Base-by-base conservation (phyloP, 495 filamentous ascomycete genomes). In the Hypoxylon fuscum region DNA sequence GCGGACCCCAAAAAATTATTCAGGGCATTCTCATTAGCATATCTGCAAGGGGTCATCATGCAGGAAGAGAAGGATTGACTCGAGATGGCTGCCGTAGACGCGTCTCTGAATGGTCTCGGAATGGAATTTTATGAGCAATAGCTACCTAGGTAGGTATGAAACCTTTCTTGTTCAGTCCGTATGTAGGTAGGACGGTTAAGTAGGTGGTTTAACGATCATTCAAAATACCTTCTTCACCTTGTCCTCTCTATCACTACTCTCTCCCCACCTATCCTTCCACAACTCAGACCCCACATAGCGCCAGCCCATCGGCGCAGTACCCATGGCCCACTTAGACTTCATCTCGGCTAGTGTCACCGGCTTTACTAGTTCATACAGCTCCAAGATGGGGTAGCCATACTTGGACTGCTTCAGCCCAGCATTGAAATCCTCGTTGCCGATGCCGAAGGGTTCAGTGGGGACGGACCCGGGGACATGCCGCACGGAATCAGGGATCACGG, bases 381-480 rank as follows among this genome's bases (percentile, higher is more conserved):
- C 59, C 22, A 76, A 54, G 23, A 77, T 69, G 41, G 73, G 71
- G 57, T 77, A 76, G 15, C 64, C 74, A 47, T 68, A 77, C 42
- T 72, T 71, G 37, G 69, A 74, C 20, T 59, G 17, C 48, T 76
- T 77, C 31, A 41, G 53, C 2, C 72, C 73, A 25, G 73, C 70
- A 35, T 77, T 79, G 66, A 75, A 79, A 20, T 79, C 76, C 5
- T 64, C 68, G 55, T 79, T 77, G 46, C 75, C 72, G 23, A 77
- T 68, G 5, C 74, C 72, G 22, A 63, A 64, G 23, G 72, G 66
- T 17, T 74, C 73, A 10, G 55, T 57, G 3, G 74, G 71, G 1
- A 76, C 74, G 17, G 66, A 20, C 14, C 75, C 75, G 2, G 73
- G 73, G 15, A 54, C 48, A 40, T 43, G 59, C 17, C 59, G 64